A percentile compares a stretch with the other conserved stretches of the same genome.
These are phyloP conservation scores for Beta corolliflora DNA, from an alignment of 179 eudicot genomes.

Conservation along the genomic window DNA sequence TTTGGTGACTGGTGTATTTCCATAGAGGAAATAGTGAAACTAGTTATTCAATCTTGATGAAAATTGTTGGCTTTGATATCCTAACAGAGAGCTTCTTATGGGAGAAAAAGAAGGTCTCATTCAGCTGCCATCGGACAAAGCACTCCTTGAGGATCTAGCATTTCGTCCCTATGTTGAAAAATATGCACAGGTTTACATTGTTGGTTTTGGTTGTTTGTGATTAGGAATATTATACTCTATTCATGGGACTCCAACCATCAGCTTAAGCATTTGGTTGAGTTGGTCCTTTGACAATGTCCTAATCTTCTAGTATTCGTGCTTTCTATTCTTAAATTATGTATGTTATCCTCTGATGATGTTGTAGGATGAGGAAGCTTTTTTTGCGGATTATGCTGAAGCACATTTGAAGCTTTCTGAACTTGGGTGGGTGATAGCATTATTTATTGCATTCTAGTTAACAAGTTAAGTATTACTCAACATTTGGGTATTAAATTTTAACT, in stretches of 20 bases:
- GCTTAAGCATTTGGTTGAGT: too few species aligned
- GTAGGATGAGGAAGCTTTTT: slow-evolving; percentile 84
- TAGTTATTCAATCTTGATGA: background rate
- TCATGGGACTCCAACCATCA: too few species aligned
- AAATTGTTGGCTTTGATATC: background rate
- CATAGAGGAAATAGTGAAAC: too few species aligned
- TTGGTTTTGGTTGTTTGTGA: background rate
- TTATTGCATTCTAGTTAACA: too few species aligned
- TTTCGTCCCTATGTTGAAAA: slow-evolving; percentile 78
- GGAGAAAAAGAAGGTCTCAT: slow-evolving; percentile 82
- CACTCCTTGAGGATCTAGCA: slow-evolving; percentile 57
- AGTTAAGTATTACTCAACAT: too few species aligned
- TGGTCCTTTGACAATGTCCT: too few species aligned
- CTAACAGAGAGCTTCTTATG: slow-evolving; percentile 58
- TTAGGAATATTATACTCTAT: background rate
- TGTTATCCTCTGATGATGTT: background rate
- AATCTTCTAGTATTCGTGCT: background rate
- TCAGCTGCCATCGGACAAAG: slow-evolving; percentile 79
- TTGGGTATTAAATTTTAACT: too few species aligned
- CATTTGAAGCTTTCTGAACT: slow-evolving; percentile 78
- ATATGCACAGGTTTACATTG: slow-evolving; percentile 55
- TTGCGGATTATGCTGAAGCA: slow-evolving; percentile 68
- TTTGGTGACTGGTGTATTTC: too few species aligned
- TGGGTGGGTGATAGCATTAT: slow-evolving; percentile 43
- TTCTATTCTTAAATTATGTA: background rate